Conservation (phyloP, 2,329 filamentous ascomycete genomes). For the Blastomyces gilchristii region DNA sequence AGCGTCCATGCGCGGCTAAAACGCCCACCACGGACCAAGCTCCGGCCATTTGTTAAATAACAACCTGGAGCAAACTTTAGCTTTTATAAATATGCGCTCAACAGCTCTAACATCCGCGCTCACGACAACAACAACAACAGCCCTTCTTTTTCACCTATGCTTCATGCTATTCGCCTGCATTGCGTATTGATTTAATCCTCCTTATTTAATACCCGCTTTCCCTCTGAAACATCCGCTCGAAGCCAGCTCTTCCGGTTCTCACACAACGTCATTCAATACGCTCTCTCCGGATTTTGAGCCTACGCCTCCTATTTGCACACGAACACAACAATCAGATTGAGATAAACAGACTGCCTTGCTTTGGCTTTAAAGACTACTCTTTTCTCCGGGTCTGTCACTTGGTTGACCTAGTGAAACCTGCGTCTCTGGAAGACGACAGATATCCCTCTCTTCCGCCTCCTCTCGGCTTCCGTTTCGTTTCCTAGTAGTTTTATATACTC, state of each 20-base stretch:
- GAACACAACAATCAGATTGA: background rate
- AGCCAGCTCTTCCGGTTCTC: background rate
- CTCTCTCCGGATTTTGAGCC: background rate
- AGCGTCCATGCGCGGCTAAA: too few relatives aligned
- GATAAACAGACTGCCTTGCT: too few relatives aligned
- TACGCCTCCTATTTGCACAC: background rate
- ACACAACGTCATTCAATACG: background rate
- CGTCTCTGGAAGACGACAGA: slow-evolving; percentile 6
- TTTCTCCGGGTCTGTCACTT: background rate
- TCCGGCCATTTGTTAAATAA: background rate
- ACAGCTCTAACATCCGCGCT: background rate
- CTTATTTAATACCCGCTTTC: background rate
- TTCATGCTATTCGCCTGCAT: background rate
- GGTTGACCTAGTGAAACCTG: background rate
- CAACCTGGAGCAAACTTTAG: background rate
- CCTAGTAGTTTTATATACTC: slow-evolving; percentile 1
- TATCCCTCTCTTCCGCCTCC: background rate
- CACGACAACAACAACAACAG: background rate
- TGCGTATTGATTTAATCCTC: background rate
- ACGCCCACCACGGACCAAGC: too few relatives aligned
- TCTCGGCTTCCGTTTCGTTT: background rate
- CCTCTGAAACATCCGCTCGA: background rate
- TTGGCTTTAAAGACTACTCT: background rate
- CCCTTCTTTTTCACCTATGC: background rate
- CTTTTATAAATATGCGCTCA: background rate